Conservation (phyloP, 495 filamentous ascomycete genomes). For the Hypoxylon fuscum region DNA sequence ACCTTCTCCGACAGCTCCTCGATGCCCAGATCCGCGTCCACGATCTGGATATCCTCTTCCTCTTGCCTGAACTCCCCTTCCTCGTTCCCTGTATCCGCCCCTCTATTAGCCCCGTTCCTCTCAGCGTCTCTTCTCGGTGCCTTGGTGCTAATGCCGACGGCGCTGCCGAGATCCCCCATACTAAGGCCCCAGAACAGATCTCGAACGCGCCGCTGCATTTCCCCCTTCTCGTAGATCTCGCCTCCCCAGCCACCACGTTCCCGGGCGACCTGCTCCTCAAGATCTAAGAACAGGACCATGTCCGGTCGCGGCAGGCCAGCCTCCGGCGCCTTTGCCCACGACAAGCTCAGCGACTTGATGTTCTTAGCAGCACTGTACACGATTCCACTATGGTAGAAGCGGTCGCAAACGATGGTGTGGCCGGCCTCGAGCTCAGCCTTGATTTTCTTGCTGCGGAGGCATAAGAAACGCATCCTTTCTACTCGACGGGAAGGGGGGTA, state of each 20-base stretch:
- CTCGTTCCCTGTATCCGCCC: conserved; percentile 19
- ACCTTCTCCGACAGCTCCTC: conserved; percentile 62
- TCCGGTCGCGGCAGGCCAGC: conserved; percentile 89
- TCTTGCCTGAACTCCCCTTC: conserved; percentile 59
- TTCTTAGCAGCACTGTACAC: conserved; percentile 96
- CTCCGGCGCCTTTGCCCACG: conserved; percentile 85
- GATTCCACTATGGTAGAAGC: conserved; percentile 92
- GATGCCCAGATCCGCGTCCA: conserved; percentile 61
- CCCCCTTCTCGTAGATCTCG: conserved; percentile 86
- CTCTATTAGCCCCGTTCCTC: conserved; percentile 35
- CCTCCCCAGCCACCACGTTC: conserved; percentile 83
- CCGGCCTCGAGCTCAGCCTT: conserved; percentile 68
- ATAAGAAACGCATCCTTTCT: neutral
- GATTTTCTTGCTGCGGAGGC: conserved; percentile 62
- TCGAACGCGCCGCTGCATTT: conserved; percentile 84
- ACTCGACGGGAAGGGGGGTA: neutral
- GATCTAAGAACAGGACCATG: conserved; percentile 83
- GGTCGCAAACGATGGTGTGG: conserved; percentile 82
- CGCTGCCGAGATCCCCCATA: conserved; percentile 54
- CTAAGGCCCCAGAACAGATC: conserved; percentile 71
- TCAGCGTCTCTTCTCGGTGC: conserved; percentile 19
- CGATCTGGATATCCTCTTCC: conserved; percentile 62
- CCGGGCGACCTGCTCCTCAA: conserved; percentile 75
- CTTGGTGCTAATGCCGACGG: conserved; percentile 20
- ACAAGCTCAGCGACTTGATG: conserved; percentile 71